Percentiles rank a stretch among this genome's conserved stretches.
Conservation (phyloP, 106 monocot genomes). For the Narthecium ossifragum region DNA sequence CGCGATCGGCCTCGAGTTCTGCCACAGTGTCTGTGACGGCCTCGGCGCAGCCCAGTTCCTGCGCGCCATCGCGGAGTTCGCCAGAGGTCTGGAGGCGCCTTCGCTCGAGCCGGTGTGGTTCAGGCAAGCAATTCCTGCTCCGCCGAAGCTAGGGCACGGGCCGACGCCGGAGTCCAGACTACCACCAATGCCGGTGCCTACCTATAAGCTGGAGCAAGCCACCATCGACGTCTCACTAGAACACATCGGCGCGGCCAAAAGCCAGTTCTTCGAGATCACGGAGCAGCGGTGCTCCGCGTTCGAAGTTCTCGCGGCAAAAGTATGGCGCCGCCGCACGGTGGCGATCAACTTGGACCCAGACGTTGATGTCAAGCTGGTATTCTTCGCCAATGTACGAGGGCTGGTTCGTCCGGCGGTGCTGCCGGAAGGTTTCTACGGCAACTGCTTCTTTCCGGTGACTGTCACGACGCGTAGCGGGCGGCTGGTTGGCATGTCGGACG, state of each 20-base stretch:
- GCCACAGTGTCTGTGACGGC: conserved; percentile 33
- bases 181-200: neutral
- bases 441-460: conserved; percentile 18
- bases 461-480: neutral
- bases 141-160: neutral
- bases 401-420: conserved; percentile 11
- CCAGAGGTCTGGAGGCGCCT: conserved; percentile 13
- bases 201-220: conserved; percentile 10
- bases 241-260: conserved; percentile 17
- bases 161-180: neutral
- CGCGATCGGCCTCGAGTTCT: conserved; percentile 30
- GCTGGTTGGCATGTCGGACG: neutral
- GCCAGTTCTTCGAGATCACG: conserved; percentile 9
- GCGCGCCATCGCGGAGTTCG: conserved; percentile 15
- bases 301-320: conserved; percentile 23
- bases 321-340: conserved; percentile 25
- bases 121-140: conserved; percentile 13
- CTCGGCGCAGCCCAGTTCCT: conserved; percentile 41
- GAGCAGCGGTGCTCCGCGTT: conserved; percentile 19
- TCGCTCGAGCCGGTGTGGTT: conserved; percentile 23
- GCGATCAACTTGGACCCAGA: conserved; percentile 9
- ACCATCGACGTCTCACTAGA: conserved; percentile 12
- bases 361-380: conserved; percentile 2
- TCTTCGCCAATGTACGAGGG: conserved; percentile 17
- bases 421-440: conserved; percentile 11